Evolutionary conservation across 345 rosid species (phyloP).

Genomic region (Excoecaria cochinchinensis): DNA sequence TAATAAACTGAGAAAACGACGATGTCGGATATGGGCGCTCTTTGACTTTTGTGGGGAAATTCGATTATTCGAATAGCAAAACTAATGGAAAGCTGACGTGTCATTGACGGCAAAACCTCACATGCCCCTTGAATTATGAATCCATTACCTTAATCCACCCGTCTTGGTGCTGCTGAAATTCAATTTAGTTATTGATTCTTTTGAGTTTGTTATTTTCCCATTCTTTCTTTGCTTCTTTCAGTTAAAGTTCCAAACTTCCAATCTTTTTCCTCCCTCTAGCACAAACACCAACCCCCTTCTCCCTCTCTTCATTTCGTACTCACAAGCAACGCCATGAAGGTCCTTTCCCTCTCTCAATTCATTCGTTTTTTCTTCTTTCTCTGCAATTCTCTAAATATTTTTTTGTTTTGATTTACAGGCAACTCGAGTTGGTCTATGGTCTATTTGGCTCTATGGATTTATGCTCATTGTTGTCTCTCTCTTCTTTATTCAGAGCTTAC

Average conservation of each 20-base stretch:
- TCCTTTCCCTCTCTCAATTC: background rate
- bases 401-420: conserved; percentile 39
- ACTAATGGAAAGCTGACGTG: conserved; percentile 21
- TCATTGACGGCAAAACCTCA: conserved; percentile 10
- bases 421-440: conserved; percentile 52
- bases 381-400: background rate
- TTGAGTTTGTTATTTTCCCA: conserved; percentile 29
- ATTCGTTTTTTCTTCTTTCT: background rate
- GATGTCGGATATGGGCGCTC: too few relatives aligned
- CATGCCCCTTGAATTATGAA: conserved; percentile 15
- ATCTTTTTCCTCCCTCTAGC: background rate
- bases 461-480: conserved; percentile 65
- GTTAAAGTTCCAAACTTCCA: conserved; percentile 51
- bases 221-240: conserved; percentile 6
- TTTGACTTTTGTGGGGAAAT: background rate
- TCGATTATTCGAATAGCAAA: background rate
- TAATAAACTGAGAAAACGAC: too few relatives aligned
- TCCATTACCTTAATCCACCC: background rate
- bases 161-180: conserved; percentile 26
- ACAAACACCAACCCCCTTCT: background rate
- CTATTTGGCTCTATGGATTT: conserved; percentile 76
- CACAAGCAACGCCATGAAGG: conserved; percentile 15
- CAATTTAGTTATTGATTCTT: too few relatives aligned
- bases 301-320: conserved; percentile 3
- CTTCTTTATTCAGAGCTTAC: conserved; percentile 63